Evolutionary conservation across 345 rosid genomes (phyloP), one percentile per base, ranked within the genome.

Genomic region (Brassica rapa): DNA sequence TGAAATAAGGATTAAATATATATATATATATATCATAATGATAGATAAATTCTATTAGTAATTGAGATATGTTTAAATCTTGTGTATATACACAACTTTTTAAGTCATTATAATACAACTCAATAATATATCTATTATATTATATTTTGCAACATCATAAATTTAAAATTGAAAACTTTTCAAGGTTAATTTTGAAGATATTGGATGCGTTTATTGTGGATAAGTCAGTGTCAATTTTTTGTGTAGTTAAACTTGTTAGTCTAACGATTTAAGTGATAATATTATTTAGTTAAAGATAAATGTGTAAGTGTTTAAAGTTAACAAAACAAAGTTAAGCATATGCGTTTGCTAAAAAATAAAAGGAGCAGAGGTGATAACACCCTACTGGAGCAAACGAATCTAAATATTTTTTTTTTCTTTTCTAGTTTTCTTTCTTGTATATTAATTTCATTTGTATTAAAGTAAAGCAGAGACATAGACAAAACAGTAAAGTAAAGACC

Each of bases 381-480:
- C 30, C 30, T 27, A 27, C 30, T 27, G 30, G 30, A 27, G 30
- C 30, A 27, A 60, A 60, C 64, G 64, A 60, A 60, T 60, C 15
- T 24, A 9, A 24, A 59, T 10, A 3, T 23, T 2, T 27, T 56
- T 66, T 33, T 59, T 63, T 11, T 19, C 21, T 19, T 19, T 19
- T 19, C 21, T 19, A 19, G 21, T 15, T 63, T 35, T 56, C 16
- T 24, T 59, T 60, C 74, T 1, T 24, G 10, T 8, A 25, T 71
- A 23, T 70, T 3, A 55, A 16, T 11, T 55, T 71, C 10, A 33
- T 16, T 3, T 12, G 9, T 33, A 37, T 37, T 63, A 32, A 53
- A 74, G 2, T 35, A 66, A 74, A 73, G 37, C 8, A 55, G 43
- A 37, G 21, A 75, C 30, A 29, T 56, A 56, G 49, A 75, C 73